Conservation (phyloP, 306 rosid species). For the Dryas octopetala region DNA sequence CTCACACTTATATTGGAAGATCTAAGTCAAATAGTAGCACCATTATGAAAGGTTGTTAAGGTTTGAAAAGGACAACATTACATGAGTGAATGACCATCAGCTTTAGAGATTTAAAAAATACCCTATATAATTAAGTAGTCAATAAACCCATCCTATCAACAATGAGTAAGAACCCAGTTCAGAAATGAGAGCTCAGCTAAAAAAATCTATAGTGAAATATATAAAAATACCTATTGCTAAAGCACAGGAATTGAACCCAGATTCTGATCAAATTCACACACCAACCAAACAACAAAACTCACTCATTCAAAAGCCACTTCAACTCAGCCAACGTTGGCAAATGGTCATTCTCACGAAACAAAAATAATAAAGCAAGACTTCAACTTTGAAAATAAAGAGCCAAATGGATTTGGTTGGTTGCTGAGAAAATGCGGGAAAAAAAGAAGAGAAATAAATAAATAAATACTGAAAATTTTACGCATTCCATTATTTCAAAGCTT, state of each 20-base stretch:
- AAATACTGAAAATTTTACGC: background rate
- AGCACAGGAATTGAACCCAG: background rate
- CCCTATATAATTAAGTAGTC: background rate
- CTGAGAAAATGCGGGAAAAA: background rate
- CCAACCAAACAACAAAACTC: background rate
- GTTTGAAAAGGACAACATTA: background rate
- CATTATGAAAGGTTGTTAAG: background rate
- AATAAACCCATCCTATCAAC: background rate
- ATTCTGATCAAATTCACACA: constrained; percentile 1
- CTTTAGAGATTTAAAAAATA: background rate
- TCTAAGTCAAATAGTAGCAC: background rate
- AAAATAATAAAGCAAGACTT: background rate
- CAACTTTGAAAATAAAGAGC: background rate
- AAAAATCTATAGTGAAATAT: background rate
- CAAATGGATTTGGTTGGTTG: background rate
- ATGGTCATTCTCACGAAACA: background rate
- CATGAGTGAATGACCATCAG: background rate
- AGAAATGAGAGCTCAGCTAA: background rate
- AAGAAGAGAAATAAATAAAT: background rate
- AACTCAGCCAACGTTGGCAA: background rate
- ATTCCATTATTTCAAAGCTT: too few species aligned
- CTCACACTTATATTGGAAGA: background rate
- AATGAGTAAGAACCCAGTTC: background rate
- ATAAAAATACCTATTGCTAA: background rate
- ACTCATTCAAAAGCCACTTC: constrained; percentile 6